phyloP scores from a whole-genome alignment of 257 asterid species.

The Henckelia pumila region DNA sequence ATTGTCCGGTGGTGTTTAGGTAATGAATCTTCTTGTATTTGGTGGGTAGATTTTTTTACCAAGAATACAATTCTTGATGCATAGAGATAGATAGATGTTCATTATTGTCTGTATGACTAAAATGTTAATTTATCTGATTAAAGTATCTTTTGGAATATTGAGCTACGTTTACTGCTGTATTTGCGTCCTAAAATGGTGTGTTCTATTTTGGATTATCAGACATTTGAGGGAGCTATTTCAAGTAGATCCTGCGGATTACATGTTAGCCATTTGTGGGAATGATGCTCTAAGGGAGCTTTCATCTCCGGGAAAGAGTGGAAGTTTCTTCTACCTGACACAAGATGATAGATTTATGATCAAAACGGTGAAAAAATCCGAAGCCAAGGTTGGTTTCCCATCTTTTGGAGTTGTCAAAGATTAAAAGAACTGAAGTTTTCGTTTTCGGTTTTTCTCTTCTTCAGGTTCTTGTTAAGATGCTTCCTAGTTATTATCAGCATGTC shows the following conservation, averaged over 20 bases:
- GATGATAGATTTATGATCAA: slow-evolving; percentile 71
- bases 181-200: slow-evolving; percentile 18
- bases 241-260: slow-evolving; percentile 71
- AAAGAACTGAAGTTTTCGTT: background rate
- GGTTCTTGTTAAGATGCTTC: slow-evolving; percentile 80
- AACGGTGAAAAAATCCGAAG: slow-evolving; percentile 70
- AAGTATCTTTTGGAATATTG: background rate
- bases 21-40: slow-evolving; percentile 19
- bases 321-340: slow-evolving; percentile 63
- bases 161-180: slow-evolving; percentile 12
- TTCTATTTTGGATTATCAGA: slow-evolving; percentile 32
- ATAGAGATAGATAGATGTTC: background rate
- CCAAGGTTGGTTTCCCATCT: slow-evolving; percentile 45
- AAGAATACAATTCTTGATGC: background rate
- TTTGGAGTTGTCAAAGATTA: slow-evolving; percentile 25
- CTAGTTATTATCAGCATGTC: slow-evolving; percentile 55
- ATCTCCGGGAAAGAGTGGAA: slow-evolving; percentile 73
- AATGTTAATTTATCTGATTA: background rate
- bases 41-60: background rate
- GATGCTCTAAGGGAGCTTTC: slow-evolving; percentile 68
- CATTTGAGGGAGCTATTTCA: slow-evolving; percentile 60
- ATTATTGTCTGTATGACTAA: background rate
- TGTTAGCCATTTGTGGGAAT: slow-evolving; percentile 64
- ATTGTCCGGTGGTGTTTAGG: slow-evolving; percentile 73
- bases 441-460: slow-evolving; percentile 20